Conservation (phyloP, 1,284 basidiomycete genomes). For the Termitomyces sp. region DNA sequence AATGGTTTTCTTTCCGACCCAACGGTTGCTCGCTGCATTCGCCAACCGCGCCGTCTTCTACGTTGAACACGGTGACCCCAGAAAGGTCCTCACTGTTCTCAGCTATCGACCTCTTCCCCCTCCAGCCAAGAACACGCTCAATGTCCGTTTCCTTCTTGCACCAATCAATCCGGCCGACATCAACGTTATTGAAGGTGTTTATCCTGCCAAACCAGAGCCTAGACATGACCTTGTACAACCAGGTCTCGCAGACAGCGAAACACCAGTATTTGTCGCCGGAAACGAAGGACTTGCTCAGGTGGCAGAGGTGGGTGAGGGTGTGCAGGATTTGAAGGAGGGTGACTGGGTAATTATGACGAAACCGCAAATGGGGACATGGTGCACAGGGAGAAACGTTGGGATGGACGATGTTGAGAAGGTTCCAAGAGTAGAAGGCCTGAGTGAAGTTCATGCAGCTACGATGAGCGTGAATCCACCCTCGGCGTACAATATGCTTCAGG, state of each 20-base stretch:
- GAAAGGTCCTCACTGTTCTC: slow-evolving; percentile 48
- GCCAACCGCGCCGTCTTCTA: slow-evolving; percentile 63
- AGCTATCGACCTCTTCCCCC: slow-evolving; percentile 49
- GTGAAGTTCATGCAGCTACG: slow-evolving; percentile 66
- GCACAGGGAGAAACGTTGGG: slow-evolving; percentile 51
- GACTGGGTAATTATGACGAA: slow-evolving; percentile 76
- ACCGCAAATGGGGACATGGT: slow-evolving; percentile 75
- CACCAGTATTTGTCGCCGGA: slow-evolving; percentile 59
- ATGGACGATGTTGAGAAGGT: slow-evolving; percentile 58
- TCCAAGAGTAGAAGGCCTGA: slow-evolving; percentile 41
- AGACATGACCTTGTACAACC: slow-evolving; percentile 30
- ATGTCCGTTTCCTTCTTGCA: slow-evolving; percentile 67
- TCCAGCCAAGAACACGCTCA: slow-evolving; percentile 51
- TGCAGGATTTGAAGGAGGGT: slow-evolving; percentile 43
- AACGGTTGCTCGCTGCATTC: slow-evolving; percentile 10
- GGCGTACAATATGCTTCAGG: slow-evolving; percentile 74
- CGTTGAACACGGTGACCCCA: slow-evolving; percentile 52
- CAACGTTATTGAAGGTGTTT: slow-evolving; percentile 80
- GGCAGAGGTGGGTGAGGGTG: slow-evolving; percentile 50
- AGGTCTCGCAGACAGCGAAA: slow-evolving; percentile 25
- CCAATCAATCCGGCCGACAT: slow-evolving; percentile 80
- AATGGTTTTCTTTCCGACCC: slow-evolving; percentile 17
- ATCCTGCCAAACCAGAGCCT: slow-evolving; percentile 59
- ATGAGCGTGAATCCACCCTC: slow-evolving; percentile 81
- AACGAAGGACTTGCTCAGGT: slow-evolving; percentile 79